Evolutionary conservation across 805 yeast species (phyloP).

Genomic region (Candida odintsovae): DNA sequence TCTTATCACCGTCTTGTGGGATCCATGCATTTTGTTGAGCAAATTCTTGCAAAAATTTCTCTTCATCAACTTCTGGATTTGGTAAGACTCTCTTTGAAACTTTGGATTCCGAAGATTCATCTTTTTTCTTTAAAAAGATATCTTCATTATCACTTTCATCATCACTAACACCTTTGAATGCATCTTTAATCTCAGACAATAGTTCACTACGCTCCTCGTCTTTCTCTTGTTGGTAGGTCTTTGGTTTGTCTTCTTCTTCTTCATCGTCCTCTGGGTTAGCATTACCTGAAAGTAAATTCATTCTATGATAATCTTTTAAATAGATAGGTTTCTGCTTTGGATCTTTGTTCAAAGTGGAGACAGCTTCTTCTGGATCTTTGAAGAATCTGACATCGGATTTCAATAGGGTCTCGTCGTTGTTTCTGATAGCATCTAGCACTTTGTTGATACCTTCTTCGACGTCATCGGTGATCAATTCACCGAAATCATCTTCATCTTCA

Average conservation of each 20-base stretch:
- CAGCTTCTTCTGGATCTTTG: slow-evolving; percentile 46
- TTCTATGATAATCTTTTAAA: slow-evolving; percentile 89
- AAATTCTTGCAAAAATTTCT: slow-evolving; percentile 68
- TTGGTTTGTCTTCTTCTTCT: slow-evolving; percentile 43
- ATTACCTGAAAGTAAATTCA: slow-evolving; percentile 63
- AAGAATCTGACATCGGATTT: slow-evolving; percentile 72
- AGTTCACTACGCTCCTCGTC: slow-evolving; percentile 68
- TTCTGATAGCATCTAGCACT: slow-evolving; percentile 65
- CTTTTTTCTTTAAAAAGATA: slow-evolving; percentile 56
- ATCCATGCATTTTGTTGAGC: slow-evolving; percentile 84
- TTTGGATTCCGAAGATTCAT: slow-evolving; percentile 24
- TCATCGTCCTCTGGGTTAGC: slow-evolving; percentile 46
- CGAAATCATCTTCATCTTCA: slow-evolving; percentile 89
- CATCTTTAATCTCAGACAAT: slow-evolving; percentile 71
- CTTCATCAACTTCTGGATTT: slow-evolving; percentile 56
- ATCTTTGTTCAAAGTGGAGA: slow-evolving; percentile 25
- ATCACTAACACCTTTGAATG: slow-evolving; percentile 44
- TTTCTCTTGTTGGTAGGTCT: slow-evolving; percentile 71
- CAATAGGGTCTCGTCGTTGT: slow-evolving; percentile 58
- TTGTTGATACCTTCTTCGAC: slow-evolving; percentile 74
- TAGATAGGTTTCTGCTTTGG: slow-evolving; percentile 64
- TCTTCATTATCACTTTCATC: slow-evolving; percentile 35
- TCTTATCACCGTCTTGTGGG: slow-evolving; percentile 61
- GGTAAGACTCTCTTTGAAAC: slow-evolving; percentile 42
- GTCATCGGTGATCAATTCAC: slow-evolving; percentile 80